Conservation (phyloP, 164 flowering plant genomes). For the Vitis riparia region DNA sequence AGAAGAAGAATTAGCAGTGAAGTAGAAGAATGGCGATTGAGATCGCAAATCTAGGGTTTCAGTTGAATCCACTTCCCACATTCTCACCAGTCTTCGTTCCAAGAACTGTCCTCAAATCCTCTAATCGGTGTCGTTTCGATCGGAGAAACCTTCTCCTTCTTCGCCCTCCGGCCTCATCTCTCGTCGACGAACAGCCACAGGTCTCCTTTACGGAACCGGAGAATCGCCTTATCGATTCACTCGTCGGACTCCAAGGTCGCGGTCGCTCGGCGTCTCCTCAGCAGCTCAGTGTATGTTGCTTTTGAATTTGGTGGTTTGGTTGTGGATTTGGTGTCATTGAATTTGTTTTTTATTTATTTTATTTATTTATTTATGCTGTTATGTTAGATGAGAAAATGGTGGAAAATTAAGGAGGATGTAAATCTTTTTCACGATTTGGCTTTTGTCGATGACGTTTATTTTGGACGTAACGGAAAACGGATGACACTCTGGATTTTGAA, state of each 20-base stretch:
- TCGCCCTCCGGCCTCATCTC: constrained; percentile 25
- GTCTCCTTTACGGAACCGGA: constrained; percentile 58
- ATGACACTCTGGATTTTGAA: no score
- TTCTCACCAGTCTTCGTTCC: constrained; percentile 1
- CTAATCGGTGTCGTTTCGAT: not conserved
- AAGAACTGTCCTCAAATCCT: not conserved
- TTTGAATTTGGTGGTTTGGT: not conserved
- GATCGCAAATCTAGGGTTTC: constrained; percentile 19
- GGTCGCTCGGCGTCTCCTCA: constrained; percentile 81
- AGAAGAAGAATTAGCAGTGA: no score
- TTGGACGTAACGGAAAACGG: no score
- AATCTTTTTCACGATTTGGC: no score
- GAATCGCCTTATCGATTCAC: constrained; percentile 55
- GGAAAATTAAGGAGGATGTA: no score
- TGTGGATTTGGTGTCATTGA: no score
- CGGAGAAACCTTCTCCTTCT: constrained; percentile 5
- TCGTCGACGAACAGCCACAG: constrained; percentile 29
- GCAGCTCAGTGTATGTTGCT: constrained; percentile 58
- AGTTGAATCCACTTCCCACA: constrained; percentile 3
- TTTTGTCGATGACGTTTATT: no score
- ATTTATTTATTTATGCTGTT: no score
- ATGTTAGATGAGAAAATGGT: no score
- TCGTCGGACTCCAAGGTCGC: constrained; percentile 90
- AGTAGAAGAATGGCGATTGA: constrained; percentile 21
- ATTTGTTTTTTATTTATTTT: no score